Conservation (phyloP, 768 basidiomycete species). For the Hydnum rufescens region DNA sequence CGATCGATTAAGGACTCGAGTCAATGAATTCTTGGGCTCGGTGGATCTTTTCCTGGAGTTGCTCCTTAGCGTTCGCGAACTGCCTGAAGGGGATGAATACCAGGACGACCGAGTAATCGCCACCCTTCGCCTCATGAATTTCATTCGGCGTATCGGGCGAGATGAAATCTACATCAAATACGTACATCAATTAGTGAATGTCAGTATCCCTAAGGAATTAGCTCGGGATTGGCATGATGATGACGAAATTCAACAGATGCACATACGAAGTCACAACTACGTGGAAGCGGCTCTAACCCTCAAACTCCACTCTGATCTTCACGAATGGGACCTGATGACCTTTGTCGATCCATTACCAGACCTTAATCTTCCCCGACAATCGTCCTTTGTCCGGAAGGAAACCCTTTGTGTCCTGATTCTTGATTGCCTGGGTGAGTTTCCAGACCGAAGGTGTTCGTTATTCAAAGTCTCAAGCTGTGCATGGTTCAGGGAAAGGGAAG, state of each 20-base stretch:
- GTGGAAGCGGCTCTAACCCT: slow-evolving; percentile 86
- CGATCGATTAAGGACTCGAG: slow-evolving; percentile 52
- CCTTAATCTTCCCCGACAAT: slow-evolving; percentile 76
- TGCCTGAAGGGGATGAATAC: slow-evolving; percentile 87
- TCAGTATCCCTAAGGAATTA: slow-evolving; percentile 29
- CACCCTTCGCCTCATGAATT: slow-evolving; percentile 81
- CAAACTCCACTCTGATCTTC: slow-evolving; percentile 83
- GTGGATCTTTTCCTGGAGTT: slow-evolving; percentile 88
- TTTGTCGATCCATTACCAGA: slow-evolving; percentile 81
- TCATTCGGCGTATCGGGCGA: slow-evolving; percentile 76
- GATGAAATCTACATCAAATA: slow-evolving; percentile 94
- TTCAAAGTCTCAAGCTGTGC: neutral
- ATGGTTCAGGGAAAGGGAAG: slow-evolving; percentile 61
- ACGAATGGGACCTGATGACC: slow-evolving; percentile 69
- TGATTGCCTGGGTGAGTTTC: slow-evolving; percentile 63
- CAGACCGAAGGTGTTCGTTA: neutral
- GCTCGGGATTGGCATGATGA: slow-evolving; percentile 11
- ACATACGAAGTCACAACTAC: slow-evolving; percentile 72
- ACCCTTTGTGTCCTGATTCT: slow-evolving; percentile 77
- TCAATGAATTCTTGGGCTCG: slow-evolving; percentile 67
- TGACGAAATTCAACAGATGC: slow-evolving; percentile 35
- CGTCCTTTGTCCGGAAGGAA: slow-evolving; percentile 86
- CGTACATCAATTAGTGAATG: slow-evolving; percentile 83
- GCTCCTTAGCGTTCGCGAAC: slow-evolving; percentile 62
- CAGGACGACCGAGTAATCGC: slow-evolving; percentile 89